A percentile compares a stretch with the other conserved stretches of the same genome.
These are phyloP conservation scores for Patellaria atrata DNA, from an alignment of 495 filamentous ascomycete genomes.

Conservation along the genomic window DNA sequence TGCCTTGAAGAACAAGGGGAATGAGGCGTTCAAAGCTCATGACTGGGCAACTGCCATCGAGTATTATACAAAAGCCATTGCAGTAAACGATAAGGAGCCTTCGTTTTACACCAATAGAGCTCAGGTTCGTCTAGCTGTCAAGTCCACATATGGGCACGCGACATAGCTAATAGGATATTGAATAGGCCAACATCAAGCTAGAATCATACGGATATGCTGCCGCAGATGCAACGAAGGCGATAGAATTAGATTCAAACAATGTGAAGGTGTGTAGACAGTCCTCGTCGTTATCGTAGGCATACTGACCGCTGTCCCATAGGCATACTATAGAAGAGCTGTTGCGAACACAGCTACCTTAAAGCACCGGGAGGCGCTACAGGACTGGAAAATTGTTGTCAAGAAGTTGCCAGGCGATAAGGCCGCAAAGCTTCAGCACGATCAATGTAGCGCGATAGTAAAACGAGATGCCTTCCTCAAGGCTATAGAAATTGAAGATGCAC, in stretches of 20 bases:
- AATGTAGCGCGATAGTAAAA: constrained; percentile 86
- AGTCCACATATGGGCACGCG: constrained; percentile 4
- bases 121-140: constrained; percentile 45
- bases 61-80: constrained; percentile 82
- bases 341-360: constrained; percentile 80
- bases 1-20: constrained; percentile 82
- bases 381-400: constrained; percentile 84
- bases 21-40: constrained; percentile 76
- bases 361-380: constrained; percentile 72
- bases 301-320: constrained; percentile 34
- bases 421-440: constrained; percentile 75
- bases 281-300: not conserved
- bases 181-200: constrained; percentile 81
- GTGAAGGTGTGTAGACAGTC: constrained; percentile 56
- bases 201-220: constrained; percentile 90
- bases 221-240: constrained; percentile 81
- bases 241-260: constrained; percentile 78
- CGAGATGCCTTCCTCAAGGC: constrained; percentile 83
- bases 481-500: constrained; percentile 84
- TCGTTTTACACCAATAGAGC: constrained; percentile 90
- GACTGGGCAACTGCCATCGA: constrained; percentile 79
- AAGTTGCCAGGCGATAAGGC: constrained; percentile 76
- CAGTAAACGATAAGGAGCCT: constrained; percentile 66
- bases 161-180: constrained; percentile 1
- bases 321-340: constrained; percentile 87